phyloP scores from a whole-genome alignment of 129 eudicot species.

The Dittrichia graveolens region DNA sequence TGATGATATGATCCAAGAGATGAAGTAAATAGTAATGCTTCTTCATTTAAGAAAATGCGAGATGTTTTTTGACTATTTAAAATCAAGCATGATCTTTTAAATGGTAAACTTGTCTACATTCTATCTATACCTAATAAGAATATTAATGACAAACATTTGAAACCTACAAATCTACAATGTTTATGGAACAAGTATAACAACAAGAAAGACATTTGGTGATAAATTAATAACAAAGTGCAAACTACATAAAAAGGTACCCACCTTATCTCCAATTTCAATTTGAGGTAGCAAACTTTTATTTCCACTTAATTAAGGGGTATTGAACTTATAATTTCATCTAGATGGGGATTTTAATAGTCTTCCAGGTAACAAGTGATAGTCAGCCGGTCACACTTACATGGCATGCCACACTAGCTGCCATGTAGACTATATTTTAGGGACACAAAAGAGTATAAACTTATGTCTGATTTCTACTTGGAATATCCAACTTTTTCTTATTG shows the following conservation, averaged over 20 bases:
- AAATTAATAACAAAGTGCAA: not conserved
- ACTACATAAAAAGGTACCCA: no score
- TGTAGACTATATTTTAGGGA: no score
- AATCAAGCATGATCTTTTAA: not conserved
- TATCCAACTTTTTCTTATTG: no score
- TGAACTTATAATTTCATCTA: no score
- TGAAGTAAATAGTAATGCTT: not conserved
- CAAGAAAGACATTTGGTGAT: not conserved
- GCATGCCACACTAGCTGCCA: no score
- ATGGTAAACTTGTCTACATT: not conserved
- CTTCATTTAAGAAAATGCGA: not conserved
- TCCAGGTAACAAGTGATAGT: no score
- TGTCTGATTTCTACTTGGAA: no score
- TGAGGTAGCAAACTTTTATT: no score
- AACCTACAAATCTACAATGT: constrained; percentile 4
- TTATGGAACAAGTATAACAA: constrained; percentile 6
- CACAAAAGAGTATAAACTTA: no score
- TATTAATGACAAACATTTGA: constrained; percentile 1
- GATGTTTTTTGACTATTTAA: not conserved
- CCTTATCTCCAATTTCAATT: not conserved
- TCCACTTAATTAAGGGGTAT: no score
- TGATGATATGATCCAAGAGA: not conserved
- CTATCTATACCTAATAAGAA: not conserved
- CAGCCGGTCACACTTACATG: no score
- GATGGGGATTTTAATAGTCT: no score